Evolutionary conservation across 2,329 filamentous ascomycete genomes (phyloP).

Genomic region (Aspergillus aculeatinus): DNA sequence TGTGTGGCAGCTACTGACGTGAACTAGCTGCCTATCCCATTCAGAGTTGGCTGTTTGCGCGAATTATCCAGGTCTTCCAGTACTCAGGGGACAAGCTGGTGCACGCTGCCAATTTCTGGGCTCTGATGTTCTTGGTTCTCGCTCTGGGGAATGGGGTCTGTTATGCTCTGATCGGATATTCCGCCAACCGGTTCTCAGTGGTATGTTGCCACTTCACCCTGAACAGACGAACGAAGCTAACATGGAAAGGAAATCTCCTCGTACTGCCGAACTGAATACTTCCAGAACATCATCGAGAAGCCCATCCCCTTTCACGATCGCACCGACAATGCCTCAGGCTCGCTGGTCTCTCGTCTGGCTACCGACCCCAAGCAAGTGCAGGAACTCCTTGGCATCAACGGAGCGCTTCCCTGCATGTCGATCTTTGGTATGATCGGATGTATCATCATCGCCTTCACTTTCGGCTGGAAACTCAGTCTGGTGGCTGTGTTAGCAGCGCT

Average conservation of each 20-base stretch:
- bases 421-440: conserved; percentile 66
- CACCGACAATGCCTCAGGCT: conserved; percentile 14
- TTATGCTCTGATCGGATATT: conserved; percentile 49
- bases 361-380: conserved; percentile 52
- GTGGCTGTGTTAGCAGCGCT: conserved; percentile 62
- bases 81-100: conserved; percentile 40
- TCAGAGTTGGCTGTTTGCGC: conserved; percentile 49
- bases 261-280: conserved; percentile 13
- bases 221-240: conserved; percentile 30
- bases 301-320: conserved; percentile 14
- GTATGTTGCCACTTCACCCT: conserved; percentile 37
- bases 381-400: conserved; percentile 51
- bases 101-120: conserved; percentile 50
- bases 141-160: conserved; percentile 48
- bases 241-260: conserved; percentile 4
- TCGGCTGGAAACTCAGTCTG: conserved; percentile 74
- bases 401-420: conserved; percentile 57
- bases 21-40: conserved; percentile 31
- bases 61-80: conserved; percentile 50
- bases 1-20: background rate
- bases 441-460: conserved; percentile 66
- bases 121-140: conserved; percentile 58
- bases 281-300: conserved; percentile 10
- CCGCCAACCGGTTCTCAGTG: conserved; percentile 48
- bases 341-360: conserved; percentile 12